Percentiles rank a stretch among this genome's conserved stretches.
phyloP scores from a whole-genome alignment of 2,329 filamentous ascomycete genomes.

The Botrytis hyacinthi region DNA sequence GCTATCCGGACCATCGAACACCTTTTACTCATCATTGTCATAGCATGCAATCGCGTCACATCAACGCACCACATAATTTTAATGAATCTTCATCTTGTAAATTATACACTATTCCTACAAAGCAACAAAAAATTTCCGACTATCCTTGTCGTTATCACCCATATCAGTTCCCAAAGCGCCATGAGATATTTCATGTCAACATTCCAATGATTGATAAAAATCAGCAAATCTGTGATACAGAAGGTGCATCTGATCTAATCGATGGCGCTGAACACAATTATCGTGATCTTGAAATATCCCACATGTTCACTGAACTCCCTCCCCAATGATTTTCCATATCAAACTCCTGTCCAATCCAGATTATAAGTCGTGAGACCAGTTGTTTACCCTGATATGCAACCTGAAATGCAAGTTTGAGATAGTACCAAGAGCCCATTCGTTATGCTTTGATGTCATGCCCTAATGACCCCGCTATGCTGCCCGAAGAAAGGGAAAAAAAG shows the following conservation, averaged over 20 bases:
- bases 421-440: not conserved
- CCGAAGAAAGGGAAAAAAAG: not conserved
- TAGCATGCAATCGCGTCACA: not conserved
- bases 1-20: not conserved
- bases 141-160: not conserved
- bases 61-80: not conserved
- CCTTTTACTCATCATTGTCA: not conserved
- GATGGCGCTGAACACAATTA: not conserved
- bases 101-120: not conserved
- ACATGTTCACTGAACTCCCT: not conserved
- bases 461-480: not conserved
- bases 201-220: not conserved
- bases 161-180: not conserved
- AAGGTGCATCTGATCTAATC: not conserved
- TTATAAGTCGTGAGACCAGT: not conserved
- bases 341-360: not conserved
- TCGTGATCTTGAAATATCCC: not conserved
- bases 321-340: not conserved
- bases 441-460: not conserved
- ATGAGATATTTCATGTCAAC: not conserved
- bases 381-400: slow-evolving; percentile 3
- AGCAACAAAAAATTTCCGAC: not conserved
- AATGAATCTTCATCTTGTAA: not conserved
- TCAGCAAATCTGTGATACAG: not conserved
- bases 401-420: not conserved